These are phyloP conservation scores for Fomitopsis palustris DNA, from an alignment of 1,284 basidiomycete genomes.

Conservation along the genomic window DNA sequence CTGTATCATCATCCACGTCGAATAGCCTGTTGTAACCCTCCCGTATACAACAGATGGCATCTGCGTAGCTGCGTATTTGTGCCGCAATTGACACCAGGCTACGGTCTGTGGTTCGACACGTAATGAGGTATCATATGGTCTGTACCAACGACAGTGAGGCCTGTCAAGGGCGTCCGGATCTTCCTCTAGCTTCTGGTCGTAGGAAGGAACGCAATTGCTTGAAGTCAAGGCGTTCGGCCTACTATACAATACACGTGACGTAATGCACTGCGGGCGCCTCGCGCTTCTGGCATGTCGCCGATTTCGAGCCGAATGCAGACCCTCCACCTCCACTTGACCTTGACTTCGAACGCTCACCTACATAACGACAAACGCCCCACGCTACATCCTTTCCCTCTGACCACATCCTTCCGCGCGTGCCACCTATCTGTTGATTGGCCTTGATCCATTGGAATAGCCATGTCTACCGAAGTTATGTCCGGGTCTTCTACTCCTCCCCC, in stretches of 20 bases:
- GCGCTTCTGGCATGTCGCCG: neutral
- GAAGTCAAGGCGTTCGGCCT: neutral
- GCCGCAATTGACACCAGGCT: neutral
- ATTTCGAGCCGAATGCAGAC: neutral
- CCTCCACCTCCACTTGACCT: neutral
- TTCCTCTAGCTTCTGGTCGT: neutral
- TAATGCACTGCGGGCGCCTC: neutral
- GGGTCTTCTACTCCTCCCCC: slow-evolving; percentile 4
- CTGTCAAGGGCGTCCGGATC: too few species aligned
- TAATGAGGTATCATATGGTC: too few species aligned
- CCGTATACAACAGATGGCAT: neutral
- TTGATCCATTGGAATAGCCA: neutral
- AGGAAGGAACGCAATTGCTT: neutral
- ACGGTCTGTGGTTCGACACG: too few species aligned
- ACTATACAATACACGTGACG: neutral
- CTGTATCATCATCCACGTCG: neutral
- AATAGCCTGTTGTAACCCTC: neutral
- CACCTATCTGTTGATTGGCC: neutral
- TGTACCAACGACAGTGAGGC: too few species aligned
- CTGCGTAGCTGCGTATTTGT: neutral
- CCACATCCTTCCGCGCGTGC: neutral
- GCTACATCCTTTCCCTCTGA: neutral
- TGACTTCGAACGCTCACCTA: neutral
- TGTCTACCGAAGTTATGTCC: slow-evolving; percentile 7
- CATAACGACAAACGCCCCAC: neutral